These are phyloP conservation scores for Lactarius psammicola DNA, from an alignment of 768 basidiomycete genomes.

Conservation along the genomic window DNA sequence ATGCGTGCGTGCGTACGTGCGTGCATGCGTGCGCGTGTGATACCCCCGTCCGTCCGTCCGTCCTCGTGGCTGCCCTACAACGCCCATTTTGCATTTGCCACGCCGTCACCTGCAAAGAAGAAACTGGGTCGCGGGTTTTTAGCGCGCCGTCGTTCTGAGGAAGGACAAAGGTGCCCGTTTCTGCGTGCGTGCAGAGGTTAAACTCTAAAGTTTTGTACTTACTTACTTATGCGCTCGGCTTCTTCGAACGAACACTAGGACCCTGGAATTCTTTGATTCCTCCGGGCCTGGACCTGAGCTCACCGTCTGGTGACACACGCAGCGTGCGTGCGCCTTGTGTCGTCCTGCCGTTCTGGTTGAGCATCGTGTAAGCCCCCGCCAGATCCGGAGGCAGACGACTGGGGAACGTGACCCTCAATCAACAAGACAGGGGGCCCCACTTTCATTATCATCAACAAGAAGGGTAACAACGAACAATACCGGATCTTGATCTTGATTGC, in stretches of 20 bases:
- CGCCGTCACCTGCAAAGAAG: not conserved
- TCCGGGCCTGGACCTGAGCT: not conserved
- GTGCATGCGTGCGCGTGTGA: not conserved
- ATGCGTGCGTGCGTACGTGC: not conserved
- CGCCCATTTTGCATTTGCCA: not conserved
- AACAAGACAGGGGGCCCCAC: not conserved
- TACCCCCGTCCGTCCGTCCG: not conserved
- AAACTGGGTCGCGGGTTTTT: conserved; percentile 2
- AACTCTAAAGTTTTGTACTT: conserved; percentile 12
- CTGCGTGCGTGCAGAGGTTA: conserved; percentile 12
- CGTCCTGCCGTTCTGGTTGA: not conserved
- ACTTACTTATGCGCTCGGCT: not conserved
- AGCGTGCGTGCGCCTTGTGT: not conserved
- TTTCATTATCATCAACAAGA: not conserved
- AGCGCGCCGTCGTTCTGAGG: not conserved
- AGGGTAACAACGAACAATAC: not conserved
- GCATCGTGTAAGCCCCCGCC: conserved; percentile 1
- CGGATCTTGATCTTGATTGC: not conserved
- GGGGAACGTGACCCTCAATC: not conserved
- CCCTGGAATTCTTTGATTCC: not conserved
- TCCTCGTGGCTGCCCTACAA: not conserved
- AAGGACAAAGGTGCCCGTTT: not conserved
- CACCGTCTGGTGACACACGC: conserved; percentile 2
- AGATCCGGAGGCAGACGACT: conserved; percentile 1
- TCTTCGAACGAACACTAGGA: conserved; percentile 4